Conservation (phyloP, 805 yeast species). For the Spathaspora girioi region DNA sequence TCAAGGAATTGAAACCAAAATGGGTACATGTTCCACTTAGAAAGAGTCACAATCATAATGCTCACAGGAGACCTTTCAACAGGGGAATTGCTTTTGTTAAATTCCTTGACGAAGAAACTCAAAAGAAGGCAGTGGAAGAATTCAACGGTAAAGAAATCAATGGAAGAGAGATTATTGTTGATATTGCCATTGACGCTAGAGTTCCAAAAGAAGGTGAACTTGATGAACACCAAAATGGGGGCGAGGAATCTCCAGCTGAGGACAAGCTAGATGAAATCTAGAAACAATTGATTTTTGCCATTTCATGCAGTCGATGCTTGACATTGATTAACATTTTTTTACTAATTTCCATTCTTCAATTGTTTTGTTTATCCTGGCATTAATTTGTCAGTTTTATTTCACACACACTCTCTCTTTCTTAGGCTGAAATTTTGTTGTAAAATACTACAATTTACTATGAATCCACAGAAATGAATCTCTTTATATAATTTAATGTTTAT, state of each 20-base stretch:
- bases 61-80: conserved; percentile 44
- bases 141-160: conserved; percentile 63
- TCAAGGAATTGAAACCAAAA: conserved; percentile 47
- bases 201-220: conserved; percentile 23
- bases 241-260: conserved; percentile 3
- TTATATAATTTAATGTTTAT: too few species aligned
- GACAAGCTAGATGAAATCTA: conserved; percentile 1
- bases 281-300: not conserved
- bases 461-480: not conserved
- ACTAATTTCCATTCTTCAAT: not conserved
- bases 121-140: conserved; percentile 66
- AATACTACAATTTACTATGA: not conserved
- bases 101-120: conserved; percentile 58
- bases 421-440: not conserved
- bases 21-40: conserved; percentile 60
- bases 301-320: not conserved
- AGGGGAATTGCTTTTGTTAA: conserved; percentile 67
- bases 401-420: not conserved
- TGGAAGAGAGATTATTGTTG: conserved; percentile 64
- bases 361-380: not conserved
- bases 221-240: conserved; percentile 6
- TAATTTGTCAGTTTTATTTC: not conserved
- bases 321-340: not conserved
- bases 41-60: conserved; percentile 34
- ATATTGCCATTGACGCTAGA: conserved; percentile 67